Percentiles rank a stretch among this genome's conserved stretches.
These are phyloP conservation scores for Fusarium kyushuense DNA, from an alignment of 2,329 filamentous ascomycete species.

Conservation along the genomic window DNA sequence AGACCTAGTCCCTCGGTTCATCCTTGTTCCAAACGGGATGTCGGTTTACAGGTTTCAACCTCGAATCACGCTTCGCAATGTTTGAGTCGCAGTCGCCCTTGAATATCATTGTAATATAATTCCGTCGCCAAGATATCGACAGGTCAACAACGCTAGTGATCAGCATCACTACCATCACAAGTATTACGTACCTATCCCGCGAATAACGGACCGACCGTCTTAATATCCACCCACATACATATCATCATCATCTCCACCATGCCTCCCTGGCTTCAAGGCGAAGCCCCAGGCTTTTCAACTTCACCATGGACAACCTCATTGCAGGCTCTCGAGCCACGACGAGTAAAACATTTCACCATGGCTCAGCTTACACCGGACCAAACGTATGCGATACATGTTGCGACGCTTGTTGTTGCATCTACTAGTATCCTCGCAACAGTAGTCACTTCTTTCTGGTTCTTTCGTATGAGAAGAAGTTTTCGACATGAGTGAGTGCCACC, in stretches of 20 bases:
- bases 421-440: constrained; percentile 69
- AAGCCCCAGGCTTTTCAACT: constrained; percentile 14
- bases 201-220: constrained; percentile 1
- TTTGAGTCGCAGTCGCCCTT: constrained; percentile 16
- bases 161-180: background rate
- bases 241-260: constrained; percentile 26
- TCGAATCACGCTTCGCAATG: constrained; percentile 13
- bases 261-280: constrained; percentile 35
- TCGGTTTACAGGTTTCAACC: background rate
- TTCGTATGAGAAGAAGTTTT: constrained; percentile 78
- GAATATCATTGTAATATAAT: constrained; percentile 3
- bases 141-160: constrained; percentile 15
- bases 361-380: constrained; percentile 33
- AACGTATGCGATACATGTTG: constrained; percentile 42
- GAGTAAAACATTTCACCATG: constrained; percentile 32
- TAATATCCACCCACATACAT: constrained; percentile 13
- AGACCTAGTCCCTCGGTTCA: constrained; percentile 17
- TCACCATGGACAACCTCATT: constrained; percentile 29
- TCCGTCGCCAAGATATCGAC: constrained; percentile 17
- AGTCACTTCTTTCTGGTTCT: constrained; percentile 76
- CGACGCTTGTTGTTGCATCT: constrained; percentile 57
- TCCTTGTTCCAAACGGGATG: constrained; percentile 3
- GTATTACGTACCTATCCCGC: constrained; percentile 16
- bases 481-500: constrained; percentile 64
- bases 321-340: constrained; percentile 30